Percentiles rank a stretch among this genome's conserved stretches.
These are phyloP conservation scores for Pseudonitzschia pungens DNA, from an alignment of 108 stramenopile genomes.

Conservation along the genomic window DNA sequence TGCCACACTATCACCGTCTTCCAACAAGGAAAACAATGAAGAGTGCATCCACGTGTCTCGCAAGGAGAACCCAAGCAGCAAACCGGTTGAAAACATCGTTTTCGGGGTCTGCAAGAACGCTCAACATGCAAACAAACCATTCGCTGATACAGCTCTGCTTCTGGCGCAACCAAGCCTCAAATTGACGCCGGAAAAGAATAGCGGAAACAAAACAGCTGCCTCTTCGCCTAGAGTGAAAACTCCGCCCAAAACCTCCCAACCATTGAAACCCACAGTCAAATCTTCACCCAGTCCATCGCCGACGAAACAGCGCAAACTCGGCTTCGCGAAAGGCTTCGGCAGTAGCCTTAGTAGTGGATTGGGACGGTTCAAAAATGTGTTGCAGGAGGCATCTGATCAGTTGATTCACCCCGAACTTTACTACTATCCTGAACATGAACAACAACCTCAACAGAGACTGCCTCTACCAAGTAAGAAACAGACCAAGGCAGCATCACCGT, in stretches of 20 bases:
- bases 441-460: not conserved
- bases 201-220: not conserved
- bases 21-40: conserved; percentile 3
- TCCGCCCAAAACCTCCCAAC: not conserved
- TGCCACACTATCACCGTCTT: not conserved
- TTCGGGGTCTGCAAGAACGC: not conserved
- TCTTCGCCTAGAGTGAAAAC: not conserved
- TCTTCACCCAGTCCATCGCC: not conserved
- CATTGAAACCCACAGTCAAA: not conserved
- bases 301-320: not conserved
- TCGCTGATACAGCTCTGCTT: not conserved
- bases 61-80: not conserved
- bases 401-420: not conserved
- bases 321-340: conserved; percentile 5
- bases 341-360: conserved; percentile 6
- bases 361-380: not conserved
- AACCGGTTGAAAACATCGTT: not conserved
- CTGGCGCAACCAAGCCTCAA: not conserved
- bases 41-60: not conserved
- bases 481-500: not conserved
- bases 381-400: conserved; percentile 5
- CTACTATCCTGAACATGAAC: not conserved
- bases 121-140: not conserved
- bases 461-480: not conserved
- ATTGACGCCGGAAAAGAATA: not conserved